Percentiles rank a stretch among this genome's conserved stretches.
Conservation (phyloP, 768 basidiomycete genomes). For the Serendipita sp. region DNA sequence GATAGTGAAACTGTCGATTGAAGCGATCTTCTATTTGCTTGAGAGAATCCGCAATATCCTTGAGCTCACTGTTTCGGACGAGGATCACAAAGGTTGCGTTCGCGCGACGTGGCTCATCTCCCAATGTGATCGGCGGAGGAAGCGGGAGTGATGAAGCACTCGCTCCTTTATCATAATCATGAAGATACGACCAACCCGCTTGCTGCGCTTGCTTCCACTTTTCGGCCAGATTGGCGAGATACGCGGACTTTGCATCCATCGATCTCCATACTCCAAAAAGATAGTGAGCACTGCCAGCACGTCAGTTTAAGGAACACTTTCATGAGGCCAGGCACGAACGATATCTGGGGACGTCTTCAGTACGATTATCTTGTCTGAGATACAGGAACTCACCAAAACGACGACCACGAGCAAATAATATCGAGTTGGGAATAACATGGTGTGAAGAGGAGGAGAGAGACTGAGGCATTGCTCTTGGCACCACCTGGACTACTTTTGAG, state of each 20-base stretch:
- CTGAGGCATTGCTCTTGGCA: neutral
- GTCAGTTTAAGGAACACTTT: neutral
- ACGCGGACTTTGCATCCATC: neutral
- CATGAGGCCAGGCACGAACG: neutral
- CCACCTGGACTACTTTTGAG: neutral
- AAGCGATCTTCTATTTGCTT: conserved; percentile 54
- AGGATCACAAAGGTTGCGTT: conserved; percentile 71
- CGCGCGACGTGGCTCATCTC: conserved; percentile 21
- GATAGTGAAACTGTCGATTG: conserved; percentile 51
- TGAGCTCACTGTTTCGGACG: conserved; percentile 45
- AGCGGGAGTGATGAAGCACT: too few species aligned
- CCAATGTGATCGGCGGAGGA: too few species aligned
- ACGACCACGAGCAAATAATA: neutral
- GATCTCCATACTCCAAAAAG: neutral
- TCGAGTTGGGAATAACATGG: neutral
- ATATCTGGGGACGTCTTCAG: neutral
- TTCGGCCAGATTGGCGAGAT: neutral
- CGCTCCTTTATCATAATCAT: too few species aligned
- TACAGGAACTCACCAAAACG: neutral
- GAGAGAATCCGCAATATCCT: conserved; percentile 46
- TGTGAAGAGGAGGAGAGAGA: too few species aligned
- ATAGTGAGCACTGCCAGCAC: neutral
- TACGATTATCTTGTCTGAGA: neutral
- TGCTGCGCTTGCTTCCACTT: neutral
- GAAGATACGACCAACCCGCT: neutral